phyloP scores from a whole-genome alignment of 495 filamentous ascomycete genomes.

The Cudoniella acicularis region DNA sequence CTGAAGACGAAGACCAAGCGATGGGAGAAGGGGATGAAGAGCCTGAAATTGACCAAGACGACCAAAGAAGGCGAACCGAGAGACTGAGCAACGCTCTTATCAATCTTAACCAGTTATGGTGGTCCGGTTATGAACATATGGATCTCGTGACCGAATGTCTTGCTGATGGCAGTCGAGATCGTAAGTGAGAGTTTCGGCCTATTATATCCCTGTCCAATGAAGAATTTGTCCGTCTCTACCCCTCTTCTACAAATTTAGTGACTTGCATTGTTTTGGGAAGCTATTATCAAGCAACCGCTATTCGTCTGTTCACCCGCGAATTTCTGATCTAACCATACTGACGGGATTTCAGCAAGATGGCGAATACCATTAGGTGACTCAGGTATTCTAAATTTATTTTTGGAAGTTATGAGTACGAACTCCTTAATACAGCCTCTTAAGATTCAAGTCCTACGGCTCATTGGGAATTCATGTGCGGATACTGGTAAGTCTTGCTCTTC shows the following conservation, averaged over 20 bases:
- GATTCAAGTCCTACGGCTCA: conserved; percentile 59
- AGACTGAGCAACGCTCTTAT: conserved; percentile 27
- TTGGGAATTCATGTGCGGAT: conserved; percentile 82
- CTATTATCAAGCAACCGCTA: neutral
- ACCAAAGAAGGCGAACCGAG: conserved; percentile 17
- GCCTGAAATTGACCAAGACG: conserved; percentile 19
- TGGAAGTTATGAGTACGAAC: conserved; percentile 46
- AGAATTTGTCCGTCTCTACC: too few relatives aligned
- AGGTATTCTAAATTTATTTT: conserved; percentile 64
- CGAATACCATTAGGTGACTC: conserved; percentile 61
- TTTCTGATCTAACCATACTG: too few relatives aligned
- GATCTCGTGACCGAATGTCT: conserved; percentile 52
- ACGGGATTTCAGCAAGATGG: conserved; percentile 48
- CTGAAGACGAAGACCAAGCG: conserved; percentile 4
- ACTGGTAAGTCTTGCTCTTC: conserved; percentile 47
- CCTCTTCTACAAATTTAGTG: too few relatives aligned
- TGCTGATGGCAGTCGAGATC: conserved; percentile 63
- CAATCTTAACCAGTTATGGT: conserved; percentile 30
- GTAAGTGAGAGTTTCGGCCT: conserved; percentile 46
- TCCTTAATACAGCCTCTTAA: conserved; percentile 31
- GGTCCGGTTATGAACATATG: conserved; percentile 36
- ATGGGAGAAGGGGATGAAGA: conserved; percentile 19
- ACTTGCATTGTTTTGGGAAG: too few relatives aligned
- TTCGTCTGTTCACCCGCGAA: neutral
- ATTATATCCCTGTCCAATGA: too few relatives aligned